Conservation (phyloP, 2,329 filamentous ascomycete genomes). For the Fusarium tjaetaba region DNA sequence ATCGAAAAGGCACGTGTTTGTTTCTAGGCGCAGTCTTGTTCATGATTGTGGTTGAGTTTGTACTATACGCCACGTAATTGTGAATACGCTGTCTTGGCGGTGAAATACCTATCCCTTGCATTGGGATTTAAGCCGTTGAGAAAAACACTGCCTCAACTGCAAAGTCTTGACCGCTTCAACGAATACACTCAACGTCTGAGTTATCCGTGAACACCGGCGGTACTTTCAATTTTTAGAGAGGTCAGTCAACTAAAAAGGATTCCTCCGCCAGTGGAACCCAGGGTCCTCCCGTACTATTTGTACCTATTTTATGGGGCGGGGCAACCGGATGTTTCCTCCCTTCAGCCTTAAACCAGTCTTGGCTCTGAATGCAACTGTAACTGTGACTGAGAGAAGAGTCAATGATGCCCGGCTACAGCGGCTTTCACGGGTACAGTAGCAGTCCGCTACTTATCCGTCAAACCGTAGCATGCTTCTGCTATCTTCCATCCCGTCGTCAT, state of each 20-base stretch:
- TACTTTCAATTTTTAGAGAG: not conserved
- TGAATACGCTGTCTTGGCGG: not conserved
- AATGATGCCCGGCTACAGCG: not conserved
- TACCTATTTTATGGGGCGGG: not conserved
- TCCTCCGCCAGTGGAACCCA: not conserved
- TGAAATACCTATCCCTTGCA: not conserved
- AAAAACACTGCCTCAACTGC: not conserved
- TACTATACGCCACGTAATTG: not conserved
- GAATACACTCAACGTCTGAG: not conserved
- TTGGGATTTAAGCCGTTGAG: not conserved
- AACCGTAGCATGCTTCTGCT: not conserved
- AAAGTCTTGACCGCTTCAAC: not conserved
- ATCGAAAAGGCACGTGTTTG: not conserved
- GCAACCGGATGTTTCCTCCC: not conserved
- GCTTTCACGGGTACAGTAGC: not conserved
- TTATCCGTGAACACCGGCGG: not conserved
- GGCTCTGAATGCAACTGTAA: not conserved
- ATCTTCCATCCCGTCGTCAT: conserved; percentile 12
- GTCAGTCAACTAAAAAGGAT: not conserved
- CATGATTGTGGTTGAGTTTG: not conserved
- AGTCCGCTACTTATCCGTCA: not conserved
- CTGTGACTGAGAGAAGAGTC: not conserved
- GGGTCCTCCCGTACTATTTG: not conserved
- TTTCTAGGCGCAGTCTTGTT: not conserved
- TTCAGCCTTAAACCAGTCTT: conserved; percentile 4